phyloP scores from a whole-genome alignment of 768 basidiomycete genomes.

The Trametes meyenii region DNA sequence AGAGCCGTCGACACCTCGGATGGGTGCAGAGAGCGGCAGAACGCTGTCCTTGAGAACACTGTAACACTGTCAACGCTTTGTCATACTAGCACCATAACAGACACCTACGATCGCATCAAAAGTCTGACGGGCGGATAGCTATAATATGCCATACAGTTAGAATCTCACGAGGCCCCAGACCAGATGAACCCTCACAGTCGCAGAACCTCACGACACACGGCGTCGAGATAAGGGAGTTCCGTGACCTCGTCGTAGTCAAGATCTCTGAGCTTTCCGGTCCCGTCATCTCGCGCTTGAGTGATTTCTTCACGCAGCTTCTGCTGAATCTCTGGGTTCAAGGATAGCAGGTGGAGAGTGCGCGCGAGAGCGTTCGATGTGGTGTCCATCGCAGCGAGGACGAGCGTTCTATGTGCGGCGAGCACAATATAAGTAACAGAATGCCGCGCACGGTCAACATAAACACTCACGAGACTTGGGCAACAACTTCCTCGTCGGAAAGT shows the following conservation, averaged over 20 bases:
- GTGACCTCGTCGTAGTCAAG: slow-evolving; percentile 29
- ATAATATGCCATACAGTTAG: too few species aligned
- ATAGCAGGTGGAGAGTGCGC: slow-evolving; percentile 24
- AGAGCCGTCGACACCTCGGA: slow-evolving; percentile 44
- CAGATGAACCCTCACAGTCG: slow-evolving; percentile 30
- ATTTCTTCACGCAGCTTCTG: slow-evolving; percentile 36
- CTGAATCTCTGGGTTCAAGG: slow-evolving; percentile 39
- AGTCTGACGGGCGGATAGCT: neutral
- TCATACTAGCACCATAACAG: neutral
- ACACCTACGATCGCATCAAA: neutral
- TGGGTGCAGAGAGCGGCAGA: slow-evolving; percentile 53
- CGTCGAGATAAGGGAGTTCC: slow-evolving; percentile 65
- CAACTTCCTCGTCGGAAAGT: slow-evolving; percentile 18
- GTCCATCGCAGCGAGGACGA: slow-evolving; percentile 32
- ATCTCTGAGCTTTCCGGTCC: slow-evolving; percentile 32
- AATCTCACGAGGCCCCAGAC: neutral
- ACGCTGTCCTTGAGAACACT: slow-evolving; percentile 45
- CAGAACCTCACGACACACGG: slow-evolving; percentile 60
- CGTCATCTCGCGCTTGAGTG: slow-evolving; percentile 22
- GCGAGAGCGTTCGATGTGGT: slow-evolving; percentile 32
- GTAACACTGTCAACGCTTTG: neutral
- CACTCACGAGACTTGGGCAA: slow-evolving; percentile 21
- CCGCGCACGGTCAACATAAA: neutral
- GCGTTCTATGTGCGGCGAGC: slow-evolving; percentile 14
- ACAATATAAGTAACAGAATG: neutral